phyloP scores from a whole-genome alignment of 2,329 filamentous ascomycete genomes.

The Nigrograna mackinnonii region DNA sequence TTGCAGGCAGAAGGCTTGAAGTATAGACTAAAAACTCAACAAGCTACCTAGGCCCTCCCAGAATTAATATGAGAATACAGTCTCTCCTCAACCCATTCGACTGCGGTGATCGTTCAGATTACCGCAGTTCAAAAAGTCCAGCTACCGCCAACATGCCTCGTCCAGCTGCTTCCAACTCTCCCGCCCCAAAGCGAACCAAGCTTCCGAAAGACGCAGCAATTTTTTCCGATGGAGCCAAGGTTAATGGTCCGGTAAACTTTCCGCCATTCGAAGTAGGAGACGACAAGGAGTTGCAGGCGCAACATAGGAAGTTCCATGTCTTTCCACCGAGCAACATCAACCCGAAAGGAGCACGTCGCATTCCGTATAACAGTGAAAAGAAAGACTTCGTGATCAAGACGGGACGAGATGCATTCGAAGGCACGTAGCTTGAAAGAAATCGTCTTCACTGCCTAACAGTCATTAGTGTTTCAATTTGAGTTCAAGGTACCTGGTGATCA shows the following conservation, averaged over 20 bases:
- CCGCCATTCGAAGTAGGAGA: constrained; percentile 67
- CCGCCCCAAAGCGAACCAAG: constrained; percentile 52
- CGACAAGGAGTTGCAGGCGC: constrained; percentile 58
- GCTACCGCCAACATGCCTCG: constrained; percentile 11
- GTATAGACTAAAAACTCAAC: constrained; percentile 9
- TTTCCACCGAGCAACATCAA: constrained; percentile 65
- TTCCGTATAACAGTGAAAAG: constrained; percentile 94
- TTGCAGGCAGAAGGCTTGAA: constrained; percentile 14
- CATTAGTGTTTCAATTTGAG: constrained; percentile 77
- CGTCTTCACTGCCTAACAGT: too few species aligned
- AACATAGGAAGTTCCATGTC: constrained; percentile 68
- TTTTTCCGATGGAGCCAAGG: constrained; percentile 60
- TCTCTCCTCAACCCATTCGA: constrained; percentile 43
- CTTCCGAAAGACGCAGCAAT: constrained; percentile 67
- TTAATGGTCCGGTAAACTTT: constrained; percentile 72
- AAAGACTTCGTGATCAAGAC: constrained; percentile 87
- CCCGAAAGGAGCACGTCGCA: constrained; percentile 61
- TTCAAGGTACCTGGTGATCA: constrained; percentile 71
- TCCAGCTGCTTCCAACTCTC: constrained; percentile 7
- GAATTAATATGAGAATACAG: constrained; percentile 42
- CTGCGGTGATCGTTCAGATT: constrained; percentile 17
- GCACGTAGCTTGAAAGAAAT: too few species aligned
- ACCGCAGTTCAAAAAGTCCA: constrained; percentile 17
- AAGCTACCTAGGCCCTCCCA: constrained; percentile 1
- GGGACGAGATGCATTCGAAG: constrained; percentile 84